Base-by-base conservation (phyloP, 805 yeast genomes). In the Yarrowia bubula region DNA sequence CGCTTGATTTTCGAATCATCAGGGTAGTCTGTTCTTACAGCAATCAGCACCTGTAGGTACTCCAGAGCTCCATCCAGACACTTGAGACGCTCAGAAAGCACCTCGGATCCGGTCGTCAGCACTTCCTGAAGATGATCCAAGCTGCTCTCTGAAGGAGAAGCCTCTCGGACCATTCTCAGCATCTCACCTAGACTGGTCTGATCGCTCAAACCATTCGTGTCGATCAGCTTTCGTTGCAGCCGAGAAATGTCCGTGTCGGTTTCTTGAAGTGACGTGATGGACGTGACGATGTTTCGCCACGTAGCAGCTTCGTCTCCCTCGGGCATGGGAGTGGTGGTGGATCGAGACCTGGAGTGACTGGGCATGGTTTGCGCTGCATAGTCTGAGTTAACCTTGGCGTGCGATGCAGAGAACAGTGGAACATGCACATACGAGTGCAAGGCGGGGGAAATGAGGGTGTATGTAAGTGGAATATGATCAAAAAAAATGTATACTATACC, bases 231-330 rank as follows among this genome's bases (percentile, higher is more conserved):
- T 9, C 61, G 46, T 38, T 55, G 61, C 38, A 55, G 14, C 5
- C 47, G 61, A 32, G 61, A 39, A 55, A 55, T 55, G 61, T 55
- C 61, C 9, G 43, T 6, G 47, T 55, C 61, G 6, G 61, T 55
- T 17, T 55, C 61, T 18, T 55, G 61, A 22, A 55, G 61, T 3
- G 61, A 55, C 15, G 46, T 55, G 39, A 55, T 41, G 13, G 61
- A 28, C 38, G 61, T 41, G 47, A 41, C 61, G 47, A 55, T 41
- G 41, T 55, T 39, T 28, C 47, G 46, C 61, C 61, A 55, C 47
- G 61, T 55, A 31, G 61, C 47, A 1, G 61, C 61, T 55, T 55
- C 61, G 61, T 55, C 61, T 55, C 61, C 47, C 61, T 55, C 61
- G 17, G 61, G 61, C 61, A 55, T 55, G 28, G 61, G 61, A 11